Base-by-base conservation (phyloP, 306 rosid genomes). In the Sicyos edulis region DNA sequence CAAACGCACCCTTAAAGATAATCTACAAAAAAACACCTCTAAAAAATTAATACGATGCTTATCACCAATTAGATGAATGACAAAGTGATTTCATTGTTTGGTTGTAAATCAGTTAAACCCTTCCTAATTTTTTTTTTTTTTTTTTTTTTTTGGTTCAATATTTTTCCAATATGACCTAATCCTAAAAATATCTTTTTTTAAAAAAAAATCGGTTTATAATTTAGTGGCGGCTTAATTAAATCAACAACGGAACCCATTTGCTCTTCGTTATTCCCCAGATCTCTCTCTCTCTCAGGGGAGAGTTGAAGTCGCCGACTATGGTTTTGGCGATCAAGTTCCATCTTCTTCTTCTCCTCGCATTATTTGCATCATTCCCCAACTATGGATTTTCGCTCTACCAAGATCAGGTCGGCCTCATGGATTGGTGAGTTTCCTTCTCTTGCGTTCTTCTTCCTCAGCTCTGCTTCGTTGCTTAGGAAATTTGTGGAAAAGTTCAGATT, bases 401-500 rank as follows among this genome's bases (percentile, higher is more conserved):
- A 86, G 99, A 95, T 88, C 99, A 95, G 86, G 90, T 86, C 26
- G 99, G 97, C 61, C 99, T 91, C 70, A 83, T 87, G 90, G 99
- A 91, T 79, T 95, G 99, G 99, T 95, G 57, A 75, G 75, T 84
- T 78, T 76, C 80, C 49, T 71, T 74, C 79, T 5, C 47, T 1
- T 16, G 45, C 29, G 47, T 22, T 64, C n/a, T 64, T 15, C 5
- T 42, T 64, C n/a, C n/a, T 17, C 29, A 17, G n/a, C 10, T 42
- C 53, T 64, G 10, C 6, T 69, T 22, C 58, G 26, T 50, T 69
- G 14, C 9, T 6, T 20, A 12, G 40, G 54, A 24, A 49, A 69
- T 24, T 50, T 69, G 19, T 47, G 7, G 11, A 22, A 49, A 21
- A 8, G 5, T 10, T 69, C 8, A 14, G 73, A 68, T 68, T 68